Evolutionary conservation across 371 early-diverging fungal species (phyloP).

Genomic region (Umbelopsis sp.): DNA sequence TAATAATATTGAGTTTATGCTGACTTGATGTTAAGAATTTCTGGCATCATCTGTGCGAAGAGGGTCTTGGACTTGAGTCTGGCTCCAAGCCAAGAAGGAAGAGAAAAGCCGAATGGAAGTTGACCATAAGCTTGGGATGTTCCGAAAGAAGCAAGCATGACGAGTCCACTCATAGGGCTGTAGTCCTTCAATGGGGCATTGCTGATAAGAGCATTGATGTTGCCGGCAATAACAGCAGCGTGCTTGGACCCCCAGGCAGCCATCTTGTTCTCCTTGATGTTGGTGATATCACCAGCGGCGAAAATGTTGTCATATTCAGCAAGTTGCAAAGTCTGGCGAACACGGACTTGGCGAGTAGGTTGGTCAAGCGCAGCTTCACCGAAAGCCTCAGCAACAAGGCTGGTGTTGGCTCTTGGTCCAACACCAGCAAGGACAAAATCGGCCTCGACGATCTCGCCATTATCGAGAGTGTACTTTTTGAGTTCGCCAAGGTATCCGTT

Average conservation of each 20-base stretch:
- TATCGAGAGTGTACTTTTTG: conserved; percentile 29
- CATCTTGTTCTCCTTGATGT: conserved; percentile 53
- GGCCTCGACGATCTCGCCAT: conserved; percentile 38
- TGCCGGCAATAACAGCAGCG: conserved; percentile 38
- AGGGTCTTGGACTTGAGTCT: background rate
- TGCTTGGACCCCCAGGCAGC: conserved; percentile 50
- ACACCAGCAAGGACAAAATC: conserved; percentile 59
- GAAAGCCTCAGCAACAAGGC: conserved; percentile 32
- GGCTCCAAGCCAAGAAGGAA: background rate
- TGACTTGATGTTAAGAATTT: background rate
- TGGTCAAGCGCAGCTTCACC: conserved; percentile 26
- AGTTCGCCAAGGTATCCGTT: background rate
- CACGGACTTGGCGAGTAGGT: conserved; percentile 34
- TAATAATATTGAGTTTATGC: background rate
- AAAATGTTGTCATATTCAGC: conserved; percentile 51
- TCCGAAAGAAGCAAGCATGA: conserved; percentile 4
- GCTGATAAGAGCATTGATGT: conserved; percentile 41
- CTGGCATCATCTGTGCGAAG: background rate
- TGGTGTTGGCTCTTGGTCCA: conserved; percentile 32
- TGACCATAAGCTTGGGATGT: background rate
- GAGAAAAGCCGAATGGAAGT: background rate
- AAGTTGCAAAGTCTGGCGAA: conserved; percentile 61
- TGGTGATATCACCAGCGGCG: conserved; percentile 62
- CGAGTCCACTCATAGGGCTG: conserved; percentile 1
- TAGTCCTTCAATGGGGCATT: conserved; percentile 26